These are phyloP conservation scores for Fraxinus pennsylvanica DNA, from an alignment of 257 asterid genomes.

Conservation along the genomic window DNA sequence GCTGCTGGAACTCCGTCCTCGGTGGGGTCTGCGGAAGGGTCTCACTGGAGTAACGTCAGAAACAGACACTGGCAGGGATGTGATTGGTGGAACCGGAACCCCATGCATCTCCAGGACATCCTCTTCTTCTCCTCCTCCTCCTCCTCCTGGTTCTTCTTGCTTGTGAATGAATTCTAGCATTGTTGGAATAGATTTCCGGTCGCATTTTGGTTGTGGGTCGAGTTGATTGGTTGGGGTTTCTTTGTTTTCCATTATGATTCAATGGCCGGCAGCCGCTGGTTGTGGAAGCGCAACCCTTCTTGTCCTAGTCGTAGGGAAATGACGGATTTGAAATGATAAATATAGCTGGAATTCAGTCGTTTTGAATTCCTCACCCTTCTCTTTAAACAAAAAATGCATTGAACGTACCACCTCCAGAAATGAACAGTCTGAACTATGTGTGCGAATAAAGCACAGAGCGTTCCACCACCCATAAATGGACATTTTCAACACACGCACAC, in stretches of 20 bases:
- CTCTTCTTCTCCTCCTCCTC: slow-evolving; percentile 23
- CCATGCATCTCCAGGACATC: slow-evolving; percentile 24
- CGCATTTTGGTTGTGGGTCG: background rate
- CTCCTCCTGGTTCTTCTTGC: slow-evolving; percentile 17
- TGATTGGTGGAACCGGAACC: slow-evolving; percentile 35
- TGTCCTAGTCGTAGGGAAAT: background rate
- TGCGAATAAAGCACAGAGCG: background rate
- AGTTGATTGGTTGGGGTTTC: background rate
- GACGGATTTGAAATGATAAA: background rate
- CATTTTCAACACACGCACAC: background rate
- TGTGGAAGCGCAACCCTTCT: background rate
- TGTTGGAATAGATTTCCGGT: background rate
- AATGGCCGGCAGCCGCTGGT: background rate
- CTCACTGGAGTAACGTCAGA: slow-evolving; percentile 31
- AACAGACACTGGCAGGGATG: slow-evolving; percentile 17
- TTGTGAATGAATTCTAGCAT: background rate
- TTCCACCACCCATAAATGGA: background rate
- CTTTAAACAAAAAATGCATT: background rate
- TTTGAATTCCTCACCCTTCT: background rate
- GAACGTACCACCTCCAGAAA: background rate
- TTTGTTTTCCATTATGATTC: background rate
- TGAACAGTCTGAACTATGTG: background rate
- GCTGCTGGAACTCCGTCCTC: slow-evolving; percentile 30
- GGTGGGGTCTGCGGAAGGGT: slow-evolving; percentile 20
- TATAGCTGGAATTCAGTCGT: background rate